Evolutionary conservation across 805 yeast genomes (phyloP).

Genomic region (Ascoidea asiatica): DNA sequence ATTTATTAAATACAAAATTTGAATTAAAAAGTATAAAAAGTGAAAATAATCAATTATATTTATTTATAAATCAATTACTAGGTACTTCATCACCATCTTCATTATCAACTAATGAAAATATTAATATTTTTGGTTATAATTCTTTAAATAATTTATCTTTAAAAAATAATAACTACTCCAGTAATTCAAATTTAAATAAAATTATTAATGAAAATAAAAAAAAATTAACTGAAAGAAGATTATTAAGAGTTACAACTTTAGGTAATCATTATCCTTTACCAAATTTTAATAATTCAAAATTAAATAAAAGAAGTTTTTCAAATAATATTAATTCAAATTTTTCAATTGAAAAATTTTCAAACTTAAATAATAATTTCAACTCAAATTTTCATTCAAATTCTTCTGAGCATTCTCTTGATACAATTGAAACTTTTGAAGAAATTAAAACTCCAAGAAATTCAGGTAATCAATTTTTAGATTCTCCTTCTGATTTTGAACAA

Average conservation of each 20-base stretch:
- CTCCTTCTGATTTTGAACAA: no score
- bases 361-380: not conserved
- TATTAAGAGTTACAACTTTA: not conserved
- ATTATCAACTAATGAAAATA: not conserved
- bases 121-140: no score
- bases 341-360: not conserved
- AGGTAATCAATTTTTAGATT: not conserved
- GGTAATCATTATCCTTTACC: not conserved
- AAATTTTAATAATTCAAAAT: no score
- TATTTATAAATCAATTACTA: constrained; percentile 7
- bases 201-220: no score
- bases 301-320: not conserved
- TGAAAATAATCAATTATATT: constrained; percentile 6
- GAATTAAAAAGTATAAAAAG: constrained; percentile 6
- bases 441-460: not conserved
- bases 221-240: not conserved
- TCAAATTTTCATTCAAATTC: not conserved
- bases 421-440: not conserved
- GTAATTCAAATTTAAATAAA: not conserved
- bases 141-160: not conserved
- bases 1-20: not conserved
- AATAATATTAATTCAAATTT: not conserved
- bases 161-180: no score
- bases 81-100: not conserved
- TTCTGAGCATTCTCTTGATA: not conserved